Evolutionary conservation across 2,329 filamentous ascomycete species (phyloP).

Genomic region (Botrytis fragariae): DNA sequence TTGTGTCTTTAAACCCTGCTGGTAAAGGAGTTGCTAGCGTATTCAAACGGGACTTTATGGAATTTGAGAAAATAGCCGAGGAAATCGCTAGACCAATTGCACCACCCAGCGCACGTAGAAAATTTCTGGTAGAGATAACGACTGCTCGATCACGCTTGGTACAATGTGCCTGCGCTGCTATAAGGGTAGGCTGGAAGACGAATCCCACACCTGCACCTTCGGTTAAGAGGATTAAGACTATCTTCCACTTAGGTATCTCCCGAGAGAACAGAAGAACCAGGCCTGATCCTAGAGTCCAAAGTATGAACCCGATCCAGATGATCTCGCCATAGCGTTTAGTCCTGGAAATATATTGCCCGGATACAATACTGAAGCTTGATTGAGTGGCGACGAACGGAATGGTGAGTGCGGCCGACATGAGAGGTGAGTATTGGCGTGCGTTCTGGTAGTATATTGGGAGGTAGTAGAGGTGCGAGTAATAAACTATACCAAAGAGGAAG

Average conservation of each 20-base stretch:
- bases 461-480: slow-evolving; percentile 58
- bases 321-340: slow-evolving; percentile 57
- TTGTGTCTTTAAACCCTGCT: slow-evolving; percentile 22
- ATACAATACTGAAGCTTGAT: slow-evolving; percentile 45
- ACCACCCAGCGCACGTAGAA: slow-evolving; percentile 58
- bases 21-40: slow-evolving; percentile 26
- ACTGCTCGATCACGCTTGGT: slow-evolving; percentile 57
- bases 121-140: slow-evolving; percentile 61
- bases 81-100: slow-evolving; percentile 57
- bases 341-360: slow-evolving; percentile 58
- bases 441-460: slow-evolving; percentile 63
- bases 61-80: slow-evolving; percentile 48
- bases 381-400: slow-evolving; percentile 51
- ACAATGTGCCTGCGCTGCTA: slow-evolving; percentile 58
- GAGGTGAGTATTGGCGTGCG: slow-evolving; percentile 39
- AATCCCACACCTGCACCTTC: slow-evolving; percentile 54
- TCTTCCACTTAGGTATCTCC: slow-evolving; percentile 46
- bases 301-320: slow-evolving; percentile 44
- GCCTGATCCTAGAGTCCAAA: slow-evolving; percentile 50
- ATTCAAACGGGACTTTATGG: slow-evolving; percentile 32
- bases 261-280: slow-evolving; percentile 51
- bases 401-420: slow-evolving; percentile 51
- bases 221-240: slow-evolving; percentile 51
- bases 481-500: slow-evolving; percentile 58
- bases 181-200: slow-evolving; percentile 48